phyloP scores from a whole-genome alignment of 2,329 filamentous ascomycete genomes.

The Juglanconis oblonga region DNA sequence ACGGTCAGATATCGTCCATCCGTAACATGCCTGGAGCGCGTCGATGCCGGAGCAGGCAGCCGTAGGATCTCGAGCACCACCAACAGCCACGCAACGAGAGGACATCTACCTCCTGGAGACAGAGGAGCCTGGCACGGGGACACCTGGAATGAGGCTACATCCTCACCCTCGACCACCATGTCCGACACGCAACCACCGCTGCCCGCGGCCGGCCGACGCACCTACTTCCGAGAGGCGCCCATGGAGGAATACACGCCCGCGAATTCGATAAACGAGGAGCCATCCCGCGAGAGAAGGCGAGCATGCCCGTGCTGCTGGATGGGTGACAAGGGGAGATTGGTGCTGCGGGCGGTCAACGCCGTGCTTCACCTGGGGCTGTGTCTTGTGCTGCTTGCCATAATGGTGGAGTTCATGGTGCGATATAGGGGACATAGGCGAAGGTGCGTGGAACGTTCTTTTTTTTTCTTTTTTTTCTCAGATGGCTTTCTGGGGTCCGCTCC shows the following conservation, averaged over 20 bases:
- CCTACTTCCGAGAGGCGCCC: conserved; percentile 26
- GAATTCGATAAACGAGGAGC: conserved; percentile 23
- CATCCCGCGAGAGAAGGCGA: conserved; percentile 10
- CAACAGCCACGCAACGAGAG: neutral
- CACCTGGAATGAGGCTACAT: too few relatives aligned
- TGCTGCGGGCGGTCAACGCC: conserved; percentile 17
- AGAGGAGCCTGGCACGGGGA: neutral
- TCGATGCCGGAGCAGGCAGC: neutral
- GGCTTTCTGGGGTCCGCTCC: neutral
- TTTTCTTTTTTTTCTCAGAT: neutral
- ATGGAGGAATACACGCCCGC: conserved; percentile 28
- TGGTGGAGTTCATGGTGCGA: conserved; percentile 12
- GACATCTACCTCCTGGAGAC: neutral
- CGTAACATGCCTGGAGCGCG: neutral
- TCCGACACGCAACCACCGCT: conserved; percentile 1
- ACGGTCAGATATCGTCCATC: neutral
- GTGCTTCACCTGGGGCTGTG: conserved; percentile 19
- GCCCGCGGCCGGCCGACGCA: conserved; percentile 18
- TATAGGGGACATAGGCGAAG: conserved; percentile 3
- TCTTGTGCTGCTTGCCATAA: conserved; percentile 20
- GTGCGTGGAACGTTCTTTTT: conserved; percentile 7
- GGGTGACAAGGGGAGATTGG: neutral
- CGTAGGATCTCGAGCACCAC: neutral
- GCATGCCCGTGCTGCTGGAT: neutral
- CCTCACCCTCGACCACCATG: neutral